phyloP scores from a whole-genome alignment of 768 basidiomycete genomes.

The Xerocomus brunneocitrinus region DNA sequence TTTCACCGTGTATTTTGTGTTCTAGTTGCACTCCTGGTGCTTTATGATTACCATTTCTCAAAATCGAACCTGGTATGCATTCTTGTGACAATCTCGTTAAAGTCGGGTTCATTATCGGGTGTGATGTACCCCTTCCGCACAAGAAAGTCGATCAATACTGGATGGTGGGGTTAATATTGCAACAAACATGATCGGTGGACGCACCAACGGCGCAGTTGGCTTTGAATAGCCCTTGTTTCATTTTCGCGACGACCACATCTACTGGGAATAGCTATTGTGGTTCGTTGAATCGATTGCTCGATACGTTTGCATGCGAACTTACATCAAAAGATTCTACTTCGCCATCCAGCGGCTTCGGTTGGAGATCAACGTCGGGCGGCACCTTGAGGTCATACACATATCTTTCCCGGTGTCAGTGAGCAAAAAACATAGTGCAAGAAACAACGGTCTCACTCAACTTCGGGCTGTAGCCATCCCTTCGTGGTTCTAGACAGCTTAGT shows the following conservation, averaged over 20 bases:
- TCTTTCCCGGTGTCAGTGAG: conserved; percentile 35
- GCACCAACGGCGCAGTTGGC: conserved; percentile 84
- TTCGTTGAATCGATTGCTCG: background rate
- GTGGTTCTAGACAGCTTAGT: conserved; percentile 18
- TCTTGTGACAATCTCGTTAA: conserved; percentile 67
- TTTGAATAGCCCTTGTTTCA: conserved; percentile 79
- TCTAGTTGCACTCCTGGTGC: background rate
- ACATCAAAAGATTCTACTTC: conserved; percentile 95
- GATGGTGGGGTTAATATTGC: conserved; percentile 1
- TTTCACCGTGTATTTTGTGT: background rate
- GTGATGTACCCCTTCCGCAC: conserved; percentile 83
- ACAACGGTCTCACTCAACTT: conserved; percentile 59
- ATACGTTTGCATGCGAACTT: conserved; percentile 11
- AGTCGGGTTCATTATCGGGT: conserved; percentile 83
- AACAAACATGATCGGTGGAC: conserved; percentile 16
- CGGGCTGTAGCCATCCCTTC: conserved; percentile 71
- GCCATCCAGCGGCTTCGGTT: conserved; percentile 77
- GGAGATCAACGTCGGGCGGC: conserved; percentile 50
- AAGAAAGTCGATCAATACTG: conserved; percentile 87
- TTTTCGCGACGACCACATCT: conserved; percentile 53
- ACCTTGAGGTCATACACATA: conserved; percentile 82
- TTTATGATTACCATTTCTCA: conserved; percentile 41
- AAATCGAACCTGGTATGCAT: conserved; percentile 71
- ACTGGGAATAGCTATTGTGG: conserved; percentile 58
- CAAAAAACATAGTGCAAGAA: background rate